These are phyloP conservation scores for Scenedesmus sp. DNA, from an alignment of 163 green algal genomes.

Conservation along the genomic window DNA sequence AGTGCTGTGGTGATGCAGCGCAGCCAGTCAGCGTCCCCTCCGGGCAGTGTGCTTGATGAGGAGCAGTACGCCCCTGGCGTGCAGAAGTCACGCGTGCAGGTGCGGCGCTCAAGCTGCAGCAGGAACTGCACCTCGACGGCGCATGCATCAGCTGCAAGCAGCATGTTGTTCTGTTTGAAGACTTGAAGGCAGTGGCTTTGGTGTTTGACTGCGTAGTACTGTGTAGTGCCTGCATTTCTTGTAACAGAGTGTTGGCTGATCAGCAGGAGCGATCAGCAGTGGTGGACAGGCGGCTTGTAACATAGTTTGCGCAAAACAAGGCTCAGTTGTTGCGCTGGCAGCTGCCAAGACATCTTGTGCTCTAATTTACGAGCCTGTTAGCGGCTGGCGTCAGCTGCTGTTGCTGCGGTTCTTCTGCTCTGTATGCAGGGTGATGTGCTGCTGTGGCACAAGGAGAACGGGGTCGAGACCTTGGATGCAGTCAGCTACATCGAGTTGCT, in stretches of 20 bases:
- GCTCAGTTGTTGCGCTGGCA: too few relatives aligned
- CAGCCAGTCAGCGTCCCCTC: neutral
- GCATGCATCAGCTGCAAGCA: neutral
- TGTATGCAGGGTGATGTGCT: slow-evolving; percentile 84
- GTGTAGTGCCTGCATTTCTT: too few relatives aligned
- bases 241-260: neutral
- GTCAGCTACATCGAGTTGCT: slow-evolving; percentile 91
- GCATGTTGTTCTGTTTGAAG: neutral
- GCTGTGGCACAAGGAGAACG: slow-evolving; percentile 85
- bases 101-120: neutral
- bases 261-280: neutral
- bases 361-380: too few relatives aligned
- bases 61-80: slow-evolving; percentile 66
- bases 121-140: too few relatives aligned
- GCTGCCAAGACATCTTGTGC: too few relatives aligned
- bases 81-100: slow-evolving; percentile 74
- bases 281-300: too few relatives aligned
- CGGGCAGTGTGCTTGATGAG: slow-evolving; percentile 39
- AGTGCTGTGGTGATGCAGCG: slow-evolving; percentile 51
- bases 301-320: neutral
- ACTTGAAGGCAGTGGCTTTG: too few relatives aligned
- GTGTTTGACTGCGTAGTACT: too few relatives aligned
- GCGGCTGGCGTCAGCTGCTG: neutral
- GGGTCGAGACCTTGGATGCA: slow-evolving; percentile 69
- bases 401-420: neutral